phyloP scores from a whole-genome alignment of 2,329 filamentous ascomycete species.

The Penicillium sp. region DNA sequence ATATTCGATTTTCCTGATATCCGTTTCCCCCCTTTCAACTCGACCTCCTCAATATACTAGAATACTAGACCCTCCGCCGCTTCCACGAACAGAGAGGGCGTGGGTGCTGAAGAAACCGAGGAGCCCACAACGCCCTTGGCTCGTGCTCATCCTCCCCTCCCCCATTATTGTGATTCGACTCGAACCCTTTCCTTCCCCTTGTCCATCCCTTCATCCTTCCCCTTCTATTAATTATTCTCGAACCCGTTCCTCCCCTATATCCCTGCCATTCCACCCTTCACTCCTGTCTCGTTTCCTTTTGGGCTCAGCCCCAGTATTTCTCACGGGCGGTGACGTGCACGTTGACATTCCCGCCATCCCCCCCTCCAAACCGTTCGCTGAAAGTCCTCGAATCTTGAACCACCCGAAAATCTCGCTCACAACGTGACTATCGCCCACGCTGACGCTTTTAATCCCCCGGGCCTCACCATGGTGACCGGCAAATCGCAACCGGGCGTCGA shows the following conservation, averaged over 20 bases:
- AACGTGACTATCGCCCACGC: not conserved
- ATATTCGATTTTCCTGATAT: conserved; percentile 1
- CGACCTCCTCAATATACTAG: not conserved
- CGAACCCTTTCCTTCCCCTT: not conserved
- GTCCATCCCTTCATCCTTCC: conserved; percentile 2
- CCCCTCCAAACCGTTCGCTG: conserved; percentile 9
- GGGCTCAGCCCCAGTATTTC: conserved; percentile 35
- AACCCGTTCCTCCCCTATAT: conserved; percentile 1
- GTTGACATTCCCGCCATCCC: conserved; percentile 12
- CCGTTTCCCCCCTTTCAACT: not conserved
- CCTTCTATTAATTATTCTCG: not conserved
- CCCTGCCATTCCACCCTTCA: conserved; percentile 7
- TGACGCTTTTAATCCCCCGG: not conserved
- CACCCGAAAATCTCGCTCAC: not conserved
- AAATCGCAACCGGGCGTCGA: conserved; percentile 37
- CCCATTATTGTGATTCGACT: not conserved
- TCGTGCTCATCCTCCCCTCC: not conserved
- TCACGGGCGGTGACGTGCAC: conserved; percentile 32
- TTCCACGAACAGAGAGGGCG: not conserved
- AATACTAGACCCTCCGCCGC: not conserved
- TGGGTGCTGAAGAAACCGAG: not conserved
- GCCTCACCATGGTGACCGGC: conserved; percentile 36
- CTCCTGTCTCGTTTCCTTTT: conserved; percentile 18
- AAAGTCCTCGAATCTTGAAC: not conserved
- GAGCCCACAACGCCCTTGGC: conserved; percentile 2